These are phyloP conservation scores for Talaromyces sp. DNA, from an alignment of 2,329 filamentous ascomycete genomes.

Conservation along the genomic window DNA sequence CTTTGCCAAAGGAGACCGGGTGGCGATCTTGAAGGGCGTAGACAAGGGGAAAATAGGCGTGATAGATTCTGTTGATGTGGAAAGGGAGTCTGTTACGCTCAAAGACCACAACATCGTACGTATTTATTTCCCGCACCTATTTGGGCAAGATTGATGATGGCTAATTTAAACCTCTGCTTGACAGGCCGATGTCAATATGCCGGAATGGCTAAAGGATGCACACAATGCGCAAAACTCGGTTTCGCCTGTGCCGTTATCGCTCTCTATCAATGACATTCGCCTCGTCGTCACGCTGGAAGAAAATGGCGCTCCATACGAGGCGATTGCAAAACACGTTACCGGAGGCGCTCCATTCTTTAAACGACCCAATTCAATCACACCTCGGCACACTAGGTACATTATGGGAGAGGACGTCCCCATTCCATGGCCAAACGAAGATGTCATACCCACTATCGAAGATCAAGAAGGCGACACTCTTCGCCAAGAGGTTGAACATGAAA, in stretches of 20 bases:
- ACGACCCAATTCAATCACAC: conserved; percentile 41
- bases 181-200: conserved; percentile 39
- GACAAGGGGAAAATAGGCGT: conserved; percentile 79
- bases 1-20: conserved; percentile 65
- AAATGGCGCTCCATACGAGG: conserved; percentile 58
- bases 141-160: not conserved
- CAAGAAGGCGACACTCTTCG: conserved; percentile 65
- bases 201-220: conserved; percentile 31
- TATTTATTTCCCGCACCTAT: not conserved
- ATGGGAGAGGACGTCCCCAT: conserved; percentile 66
- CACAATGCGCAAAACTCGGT: conserved; percentile 35
- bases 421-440: conserved; percentile 61
- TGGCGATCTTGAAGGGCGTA: conserved; percentile 70
- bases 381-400: conserved; percentile 49
- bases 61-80: conserved; percentile 53
- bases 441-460: conserved; percentile 48
- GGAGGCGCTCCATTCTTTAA: conserved; percentile 47
- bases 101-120: conserved; percentile 58
- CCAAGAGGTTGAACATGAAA: conserved; percentile 66
- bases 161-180: not conserved
- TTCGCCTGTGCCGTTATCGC: conserved; percentile 46
- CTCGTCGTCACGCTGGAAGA: conserved; percentile 73
- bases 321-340: conserved; percentile 67
- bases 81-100: conserved; percentile 55
- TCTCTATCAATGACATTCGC: conserved; percentile 67